Evolutionary conservation across 768 basidiomycete genomes (phyloP), one percentile per base, ranked within the genome.

Genomic region (Suillus spraguei): DNA sequence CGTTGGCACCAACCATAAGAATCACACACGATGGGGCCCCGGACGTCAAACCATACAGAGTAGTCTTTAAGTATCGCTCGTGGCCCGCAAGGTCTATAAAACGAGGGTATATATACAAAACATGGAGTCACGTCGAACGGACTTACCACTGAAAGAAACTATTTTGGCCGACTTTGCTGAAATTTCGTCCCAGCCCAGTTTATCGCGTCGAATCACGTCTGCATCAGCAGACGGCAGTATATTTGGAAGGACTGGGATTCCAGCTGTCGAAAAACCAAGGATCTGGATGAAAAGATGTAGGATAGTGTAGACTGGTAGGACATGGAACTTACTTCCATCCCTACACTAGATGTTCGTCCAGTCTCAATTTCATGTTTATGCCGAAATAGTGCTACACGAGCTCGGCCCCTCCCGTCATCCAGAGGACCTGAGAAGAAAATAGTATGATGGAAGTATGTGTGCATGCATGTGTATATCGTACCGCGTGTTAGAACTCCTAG

Each of bases 281-380:
- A 97, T 97, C 93, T 95, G 66, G 16, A 53, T 17, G 22, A 16
- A 64, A 5, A 59, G 20, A 50, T 3, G 58, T 59, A 28, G 32
- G 17, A 59, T 32, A 4, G 24, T 41, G 10, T 14, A 56, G 13
- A 35, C 20, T n/a, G 50, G 33, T 53, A 24, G 3, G 10, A 33
- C 38, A 7, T 14, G 28, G 60, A n/a, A 64, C 82, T 63, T 65
- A 95, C 94, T 84, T 99, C 97, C 90, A 97, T 96, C 24, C 97
- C 97, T 49, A 99, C 94, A 65, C 92, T 94, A 28, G 92, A 95
- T 0, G 97, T 99, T 59, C 97, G 81, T 7, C 97, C 97, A 22
- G 91, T 95, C 78, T 99, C 97, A 60, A 98, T 82, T 76, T 99
- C 97, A 71, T 99, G 97, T 74, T 98, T 97, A 74, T 99, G 97